Base-by-base conservation (phyloP, 2,329 filamentous ascomycete genomes). In the Colletotrichum abscissum region DNA sequence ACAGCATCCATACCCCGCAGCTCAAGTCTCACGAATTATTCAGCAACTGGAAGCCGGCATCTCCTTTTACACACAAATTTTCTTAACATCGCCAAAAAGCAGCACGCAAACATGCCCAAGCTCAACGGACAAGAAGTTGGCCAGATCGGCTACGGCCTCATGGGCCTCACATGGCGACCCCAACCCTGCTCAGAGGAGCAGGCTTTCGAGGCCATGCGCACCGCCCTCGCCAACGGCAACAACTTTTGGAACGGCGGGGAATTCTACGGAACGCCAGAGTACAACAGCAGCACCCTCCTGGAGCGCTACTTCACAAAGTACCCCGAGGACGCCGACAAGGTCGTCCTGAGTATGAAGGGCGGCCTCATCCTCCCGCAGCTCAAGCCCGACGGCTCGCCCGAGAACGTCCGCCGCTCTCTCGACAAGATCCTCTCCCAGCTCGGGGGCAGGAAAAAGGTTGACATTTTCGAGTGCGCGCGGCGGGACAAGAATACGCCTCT, bases 261-360 rank as follows among this genome's bases (percentile, higher is more conserved):
- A 78, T 88, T 93, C 78, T 94, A 94, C 81, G 92, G 92, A 52
- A 83, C 85, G 0, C 86, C 87, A 1, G 84, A 89, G 24, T 86
- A 86, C 77, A 92, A 92, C 82, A 83, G 80, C 78, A 90, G 92
- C 77, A 87, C 88, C 38, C 81, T 93, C 11, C 81, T 93, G 35
- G 86, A 89, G 73, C 84, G 86, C 30, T 93, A 93, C 82, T 92
- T 93, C 78, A 85, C 85, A 38, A 86, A 87, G 73, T 88, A 93
- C 78, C 91, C 92, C 1, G 88, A 91, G 74, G 89, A 93, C 75
- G 90, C 91, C 8, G 83, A 87, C 63, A 90, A 90, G 78, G 85
- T 93, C 11, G 85, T 92, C 12, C 81, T 93, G 59, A 87, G 86
- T 76, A 86, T 93, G 78, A 93, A 93, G 82, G 91, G 91, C 33